Base-by-base conservation (phyloP, 371 early-diverging fungal genomes). In the Mortierella sp. region DNA sequence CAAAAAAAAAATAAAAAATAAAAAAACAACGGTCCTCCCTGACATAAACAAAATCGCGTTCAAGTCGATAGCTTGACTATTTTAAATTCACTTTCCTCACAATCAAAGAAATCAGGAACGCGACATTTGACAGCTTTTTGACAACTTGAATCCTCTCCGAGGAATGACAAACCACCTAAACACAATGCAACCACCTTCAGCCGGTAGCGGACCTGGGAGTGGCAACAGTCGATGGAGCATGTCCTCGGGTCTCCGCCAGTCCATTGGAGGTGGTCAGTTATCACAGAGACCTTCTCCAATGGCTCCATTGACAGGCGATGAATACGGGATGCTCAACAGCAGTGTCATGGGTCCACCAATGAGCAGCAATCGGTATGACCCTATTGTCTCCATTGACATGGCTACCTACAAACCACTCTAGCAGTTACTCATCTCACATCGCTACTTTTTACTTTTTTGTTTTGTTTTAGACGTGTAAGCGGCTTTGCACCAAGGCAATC, bases 231-330 rank as follows among this genome's bases (percentile, higher is more conserved):
- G 78, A 30, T 78, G 73, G 73, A 78, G 78, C 58, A 55, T 73
- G 59, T 73, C 78, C 12, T 78, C 78, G 2, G 52, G 62, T 18
- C 52, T 69, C 10, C 64, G 78, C 1, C 78, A 78, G 26, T 78
- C 78, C 51, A 66, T 73, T 30, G 65, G 40, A 51, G 66, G 70
- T 14, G 66, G 65, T 1, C 70, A 45, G 59, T 59, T 77, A 54
- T 71, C 77, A 20, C 77, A 77, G 35, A 60, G 78, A 30, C 78
- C 78, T 35, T 78, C 78, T 1, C 78, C 78, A 9, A 78, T 78
- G 78, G 69, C 52, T 4, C 78, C 70, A 18, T 52, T 78, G 28
- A 66, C 66, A 5, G 70, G 52, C 20, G 73, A 73, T 24, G 78
- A 78, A 20, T 69, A 78, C 43, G 65, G 66, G 2, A 57, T 57